phyloP scores from a whole-genome alignment of 2,329 filamentous ascomycete species.

The Colletotrichum ledebouriae region DNA sequence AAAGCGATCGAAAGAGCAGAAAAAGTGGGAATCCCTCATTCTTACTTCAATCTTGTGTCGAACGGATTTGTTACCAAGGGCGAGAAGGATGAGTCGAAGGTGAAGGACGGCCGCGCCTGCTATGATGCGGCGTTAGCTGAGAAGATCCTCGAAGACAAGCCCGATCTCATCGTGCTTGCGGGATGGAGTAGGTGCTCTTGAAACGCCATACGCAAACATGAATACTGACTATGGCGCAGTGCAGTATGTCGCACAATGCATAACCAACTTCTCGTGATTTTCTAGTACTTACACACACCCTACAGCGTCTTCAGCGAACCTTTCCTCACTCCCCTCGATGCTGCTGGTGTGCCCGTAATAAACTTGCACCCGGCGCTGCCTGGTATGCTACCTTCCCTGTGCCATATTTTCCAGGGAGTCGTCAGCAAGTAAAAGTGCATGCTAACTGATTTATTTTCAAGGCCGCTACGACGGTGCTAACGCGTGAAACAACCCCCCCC shows the following conservation, averaged over 20 bases:
- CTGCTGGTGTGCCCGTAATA: conserved; percentile 76
- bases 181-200: conserved; percentile 71
- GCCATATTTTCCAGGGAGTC: too few species aligned
- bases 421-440: background rate
- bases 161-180: conserved; percentile 83
- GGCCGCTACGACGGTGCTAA: conserved; percentile 82
- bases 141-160: conserved; percentile 73
- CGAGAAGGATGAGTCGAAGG: conserved; percentile 69
- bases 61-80: conserved; percentile 73
- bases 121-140: conserved; percentile 84
- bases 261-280: too few species aligned
- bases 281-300: background rate
- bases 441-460: conserved; percentile 45
- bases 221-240: background rate
- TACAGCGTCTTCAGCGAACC: conserved; percentile 6
- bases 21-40: conserved; percentile 74
- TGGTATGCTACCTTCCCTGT: conserved; percentile 55
- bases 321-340: conserved; percentile 78
- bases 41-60: conserved; percentile 84
- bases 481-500: conserved; percentile 56
- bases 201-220: too few species aligned
- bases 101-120: conserved; percentile 70
- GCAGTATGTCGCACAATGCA: background rate
- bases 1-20: conserved; percentile 51
- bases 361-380: conserved; percentile 78